Conservation (phyloP, 169 alveolate genomes). For the Plasmodium vinckei region DNA sequence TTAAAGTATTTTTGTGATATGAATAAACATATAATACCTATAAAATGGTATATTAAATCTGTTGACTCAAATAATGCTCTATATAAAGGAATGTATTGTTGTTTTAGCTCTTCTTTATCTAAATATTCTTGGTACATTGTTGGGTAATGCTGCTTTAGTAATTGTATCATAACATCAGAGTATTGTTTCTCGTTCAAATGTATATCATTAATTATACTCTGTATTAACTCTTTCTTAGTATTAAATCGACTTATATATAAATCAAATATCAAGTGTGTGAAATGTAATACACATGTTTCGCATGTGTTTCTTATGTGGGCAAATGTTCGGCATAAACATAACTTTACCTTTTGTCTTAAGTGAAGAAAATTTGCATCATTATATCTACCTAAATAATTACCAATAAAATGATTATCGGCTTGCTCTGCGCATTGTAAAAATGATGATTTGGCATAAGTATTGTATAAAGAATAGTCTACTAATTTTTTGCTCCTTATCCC, state of each 20-base stretch:
- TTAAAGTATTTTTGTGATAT: conserved; percentile 70
- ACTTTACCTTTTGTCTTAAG: conserved; percentile 57
- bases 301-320: conserved; percentile 56
- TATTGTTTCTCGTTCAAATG: conserved; percentile 50
- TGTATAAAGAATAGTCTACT: conserved; percentile 65
- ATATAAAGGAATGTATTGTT: conserved; percentile 25
- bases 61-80: conserved; percentile 32
- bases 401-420: conserved; percentile 76
- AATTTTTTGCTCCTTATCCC: conserved; percentile 66
- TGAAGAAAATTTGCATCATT: conserved; percentile 65
- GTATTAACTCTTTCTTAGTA: conserved; percentile 48
- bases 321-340: conserved; percentile 60
- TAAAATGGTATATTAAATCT: conserved; percentile 70
- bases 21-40: conserved; percentile 56
- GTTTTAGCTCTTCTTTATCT: conserved; percentile 50
- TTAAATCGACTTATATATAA: conserved; percentile 71
- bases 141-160: conserved; percentile 61
- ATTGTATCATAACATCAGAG: conserved; percentile 63
- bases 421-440: conserved; percentile 76
- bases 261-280: conserved; percentile 58
- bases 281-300: conserved; percentile 75
- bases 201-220: conserved; percentile 57
- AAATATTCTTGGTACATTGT: conserved; percentile 28
- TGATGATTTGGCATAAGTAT: conserved; percentile 73
- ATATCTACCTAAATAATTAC: conserved; percentile 61